A percentile compares a stretch with the other conserved stretches of the same genome.
phyloP scores from a whole-genome alignment of 1,139 yeast species.

The Torulaspora globosa region DNA sequence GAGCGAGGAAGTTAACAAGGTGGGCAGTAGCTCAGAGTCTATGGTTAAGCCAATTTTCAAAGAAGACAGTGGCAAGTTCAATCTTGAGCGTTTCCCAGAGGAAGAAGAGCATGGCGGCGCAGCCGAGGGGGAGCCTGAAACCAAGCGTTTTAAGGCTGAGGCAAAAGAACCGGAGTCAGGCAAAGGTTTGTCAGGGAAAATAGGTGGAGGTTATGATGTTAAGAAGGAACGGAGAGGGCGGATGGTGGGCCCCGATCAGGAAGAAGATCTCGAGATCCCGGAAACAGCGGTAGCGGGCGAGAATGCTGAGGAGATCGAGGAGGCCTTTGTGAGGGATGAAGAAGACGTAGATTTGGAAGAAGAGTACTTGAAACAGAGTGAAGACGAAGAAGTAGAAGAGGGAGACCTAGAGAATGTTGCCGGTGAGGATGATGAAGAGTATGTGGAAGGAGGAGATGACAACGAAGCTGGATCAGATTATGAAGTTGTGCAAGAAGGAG shows the following conservation, averaged over 20 bases:
- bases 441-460: constrained; percentile 25
- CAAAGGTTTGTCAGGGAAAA: neutral
- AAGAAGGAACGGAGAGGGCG: neutral
- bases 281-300: neutral
- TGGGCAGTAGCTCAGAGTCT: constrained; percentile 46
- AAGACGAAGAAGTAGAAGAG: constrained; percentile 57
- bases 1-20: constrained; percentile 60
- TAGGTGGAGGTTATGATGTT: neutral
- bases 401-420: constrained; percentile 35
- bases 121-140: neutral
- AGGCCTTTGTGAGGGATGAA: constrained; percentile 71
- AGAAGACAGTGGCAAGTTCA: constrained; percentile 13
- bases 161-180: neutral
- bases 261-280: neutral
- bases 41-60: constrained; percentile 43
- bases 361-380: constrained; percentile 75
- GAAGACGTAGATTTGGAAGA: constrained; percentile 36
- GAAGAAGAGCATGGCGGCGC: neutral
- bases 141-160: neutral
- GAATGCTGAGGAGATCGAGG: constrained; percentile 64
- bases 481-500: constrained; percentile 9
- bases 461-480: constrained; percentile 36
- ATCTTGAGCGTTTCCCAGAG: constrained; percentile 1
- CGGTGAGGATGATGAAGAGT: constrained; percentile 21
- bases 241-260: neutral